Base-by-base conservation (phyloP, 768 basidiomycete genomes). In the Trametes gibbosa region DNA sequence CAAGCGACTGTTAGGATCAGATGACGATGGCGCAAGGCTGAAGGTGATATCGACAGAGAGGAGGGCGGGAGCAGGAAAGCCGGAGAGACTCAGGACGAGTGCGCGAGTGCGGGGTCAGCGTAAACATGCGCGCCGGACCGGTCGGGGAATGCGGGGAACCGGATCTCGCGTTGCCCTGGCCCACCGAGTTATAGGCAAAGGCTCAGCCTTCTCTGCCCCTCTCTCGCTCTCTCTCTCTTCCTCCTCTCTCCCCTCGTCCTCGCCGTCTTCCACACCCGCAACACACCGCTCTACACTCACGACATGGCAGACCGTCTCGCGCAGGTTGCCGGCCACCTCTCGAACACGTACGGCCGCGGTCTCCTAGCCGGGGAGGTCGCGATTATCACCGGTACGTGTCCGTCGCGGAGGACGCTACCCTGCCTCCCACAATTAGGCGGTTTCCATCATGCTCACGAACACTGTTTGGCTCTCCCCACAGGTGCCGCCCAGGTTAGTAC, bases 361-460 rank as follows among this genome's bases (percentile, higher is more conserved):
- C 75, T 93, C 43, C 77, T 92, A 48, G 79, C 77, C 1, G 89
- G 85, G 6, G 88, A 93, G 66, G 90, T 92, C 8, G 90, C 89
- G 16, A 92, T 94, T 70, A 86, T 94, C 66, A 94, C 92, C 50
- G 91, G 90, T 86, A 67, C 66, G 82, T 73, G 35, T 29, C 24
- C 21, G 32, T 16, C 40, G 43, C 40, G 8, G 24, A 34, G 17
- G 41, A 8, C 41, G 17, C 19, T n/a, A 27, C 25, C 35, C 41
- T 12, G 8, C 12, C 17, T 32, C 47, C 50, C 35, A 45, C 54
- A 8, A 39, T 12, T 54, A 46, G 27, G 29, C 32, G 40, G 24
- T 16, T 51, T 54, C 41, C 35, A 54, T 19, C 53, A 62, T 51
- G 52, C 57, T 55, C 32, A 56, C 21, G 21, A 52, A 56, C 29